Evolutionary conservation across 2,329 filamentous ascomycete genomes (phyloP).

Genomic region (Colletotrichum scovillei): DNA sequence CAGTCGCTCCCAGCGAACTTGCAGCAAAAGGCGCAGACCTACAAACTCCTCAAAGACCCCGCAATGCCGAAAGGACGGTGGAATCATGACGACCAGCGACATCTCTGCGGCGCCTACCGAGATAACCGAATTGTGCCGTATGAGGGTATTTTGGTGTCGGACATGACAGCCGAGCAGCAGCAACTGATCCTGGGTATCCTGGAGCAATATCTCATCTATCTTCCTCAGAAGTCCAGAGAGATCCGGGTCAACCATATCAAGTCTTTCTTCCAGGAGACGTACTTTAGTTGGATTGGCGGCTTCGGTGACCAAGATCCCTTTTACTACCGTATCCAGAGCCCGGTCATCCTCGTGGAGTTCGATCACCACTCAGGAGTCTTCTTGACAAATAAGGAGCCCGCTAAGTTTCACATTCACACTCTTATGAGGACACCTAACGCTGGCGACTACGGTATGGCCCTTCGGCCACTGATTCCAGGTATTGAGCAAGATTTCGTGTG

Average conservation of each 20-base stretch:
- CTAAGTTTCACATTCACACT: conserved; percentile 85
- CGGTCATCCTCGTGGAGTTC: conserved; percentile 80
- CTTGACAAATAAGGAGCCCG: conserved; percentile 76
- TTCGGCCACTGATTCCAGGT: conserved; percentile 51
- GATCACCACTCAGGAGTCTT: conserved; percentile 86
- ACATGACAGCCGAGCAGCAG: conserved; percentile 61
- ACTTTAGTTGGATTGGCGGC: conserved; percentile 83
- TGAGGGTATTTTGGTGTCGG: conserved; percentile 71
- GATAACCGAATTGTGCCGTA: conserved; percentile 83
- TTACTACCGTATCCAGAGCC: conserved; percentile 83
- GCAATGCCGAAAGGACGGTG: conserved; percentile 76
- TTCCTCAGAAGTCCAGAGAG: conserved; percentile 66
- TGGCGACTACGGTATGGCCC: conserved; percentile 77
- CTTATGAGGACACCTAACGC: conserved; percentile 77
- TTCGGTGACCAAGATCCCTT: conserved; percentile 76
- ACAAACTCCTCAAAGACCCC: conserved; percentile 69
- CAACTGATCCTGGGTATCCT: conserved; percentile 68
- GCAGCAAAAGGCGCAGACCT: conserved; percentile 66
- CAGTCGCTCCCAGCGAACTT: conserved; percentile 63
- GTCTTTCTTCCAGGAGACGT: conserved; percentile 74
- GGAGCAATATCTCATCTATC: conserved; percentile 74
- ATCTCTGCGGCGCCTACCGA: conserved; percentile 81
- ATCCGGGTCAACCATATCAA: conserved; percentile 66
- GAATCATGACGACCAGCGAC: conserved; percentile 85
- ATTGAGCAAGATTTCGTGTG: conserved; percentile 55